phyloP scores from a whole-genome alignment of 2,329 filamentous ascomycete genomes.

The Penicillium sp. region DNA sequence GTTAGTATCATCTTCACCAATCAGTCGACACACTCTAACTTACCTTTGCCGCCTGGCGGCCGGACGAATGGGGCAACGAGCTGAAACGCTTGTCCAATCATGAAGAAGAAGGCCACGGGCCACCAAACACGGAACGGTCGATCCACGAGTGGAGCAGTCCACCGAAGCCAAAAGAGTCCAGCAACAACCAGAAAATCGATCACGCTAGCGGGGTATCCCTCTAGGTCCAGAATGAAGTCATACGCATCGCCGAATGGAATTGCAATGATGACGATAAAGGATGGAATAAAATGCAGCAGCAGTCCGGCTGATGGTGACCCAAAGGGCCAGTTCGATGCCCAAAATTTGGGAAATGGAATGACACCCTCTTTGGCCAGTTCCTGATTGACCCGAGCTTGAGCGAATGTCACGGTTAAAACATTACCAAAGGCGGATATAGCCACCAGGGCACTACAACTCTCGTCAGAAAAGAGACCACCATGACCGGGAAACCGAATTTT shows the following conservation, averaged over 20 bases:
- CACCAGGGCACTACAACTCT: conserved; percentile 61
- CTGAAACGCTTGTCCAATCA: conserved; percentile 62
- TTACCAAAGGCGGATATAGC: conserved; percentile 69
- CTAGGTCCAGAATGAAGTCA: conserved; percentile 32
- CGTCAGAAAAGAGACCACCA: neutral
- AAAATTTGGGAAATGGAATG: conserved; percentile 63
- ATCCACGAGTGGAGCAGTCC: conserved; percentile 39
- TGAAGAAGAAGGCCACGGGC: conserved; percentile 52
- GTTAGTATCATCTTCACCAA: neutral
- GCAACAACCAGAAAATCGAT: conserved; percentile 33
- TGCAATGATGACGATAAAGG: conserved; percentile 65
- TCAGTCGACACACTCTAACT: conserved; percentile 13
- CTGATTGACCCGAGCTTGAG: conserved; percentile 65
- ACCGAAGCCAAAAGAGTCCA: conserved; percentile 43
- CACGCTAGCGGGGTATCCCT: conserved; percentile 32
- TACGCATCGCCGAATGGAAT: conserved; percentile 56
- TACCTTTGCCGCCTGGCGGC: conserved; percentile 43
- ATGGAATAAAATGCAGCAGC: conserved; percentile 65
- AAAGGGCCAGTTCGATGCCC: conserved; percentile 64
- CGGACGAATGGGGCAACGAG: conserved; percentile 59
- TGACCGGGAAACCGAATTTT: too few species aligned
- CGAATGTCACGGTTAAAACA: conserved; percentile 67
- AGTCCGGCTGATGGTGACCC: conserved; percentile 63
- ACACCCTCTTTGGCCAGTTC: conserved; percentile 67
- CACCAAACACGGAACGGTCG: conserved; percentile 45